phyloP scores from a whole-genome alignment of 2,329 filamentous ascomycete genomes.

The Xylariales sp. region DNA sequence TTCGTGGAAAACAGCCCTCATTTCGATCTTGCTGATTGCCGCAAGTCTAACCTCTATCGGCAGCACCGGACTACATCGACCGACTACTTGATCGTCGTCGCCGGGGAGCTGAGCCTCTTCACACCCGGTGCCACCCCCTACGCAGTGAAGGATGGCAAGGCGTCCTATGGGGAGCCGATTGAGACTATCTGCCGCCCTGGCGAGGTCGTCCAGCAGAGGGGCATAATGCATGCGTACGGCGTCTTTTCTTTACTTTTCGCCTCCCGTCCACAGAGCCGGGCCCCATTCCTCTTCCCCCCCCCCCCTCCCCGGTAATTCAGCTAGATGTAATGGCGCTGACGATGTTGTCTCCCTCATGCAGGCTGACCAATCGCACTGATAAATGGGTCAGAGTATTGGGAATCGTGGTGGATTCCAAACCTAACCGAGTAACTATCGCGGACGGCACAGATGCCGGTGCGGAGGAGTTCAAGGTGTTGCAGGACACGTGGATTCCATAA shows the following conservation, averaged over 20 bases:
- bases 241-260: too few species aligned
- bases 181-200: constrained; percentile 22
- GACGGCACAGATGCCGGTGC: neutral
- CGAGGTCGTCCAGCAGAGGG: constrained; percentile 24
- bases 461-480: neutral
- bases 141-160: constrained; percentile 17
- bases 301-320: too few species aligned
- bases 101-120: constrained; percentile 21
- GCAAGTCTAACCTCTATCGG: too few species aligned
- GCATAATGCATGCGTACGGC: constrained; percentile 28
- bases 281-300: too few species aligned
- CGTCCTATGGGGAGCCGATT: constrained; percentile 16
- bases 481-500: neutral
- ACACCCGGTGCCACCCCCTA: constrained; percentile 18
- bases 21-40: too few species aligned
- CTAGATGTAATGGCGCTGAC: too few species aligned
- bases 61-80: constrained; percentile 28
- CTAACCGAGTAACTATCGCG: constrained; percentile 16
- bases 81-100: constrained; percentile 25
- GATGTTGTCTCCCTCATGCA: too few species aligned
- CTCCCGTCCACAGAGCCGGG: too few species aligned
- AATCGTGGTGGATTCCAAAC: constrained; percentile 17
- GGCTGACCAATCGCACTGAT: constrained; percentile 22
- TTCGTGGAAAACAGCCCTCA: constrained; percentile 11
- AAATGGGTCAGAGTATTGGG: constrained; percentile 20